phyloP scores from a whole-genome alignment of 2,329 filamentous ascomycete species.

The Pseudocercospora vitis region DNA sequence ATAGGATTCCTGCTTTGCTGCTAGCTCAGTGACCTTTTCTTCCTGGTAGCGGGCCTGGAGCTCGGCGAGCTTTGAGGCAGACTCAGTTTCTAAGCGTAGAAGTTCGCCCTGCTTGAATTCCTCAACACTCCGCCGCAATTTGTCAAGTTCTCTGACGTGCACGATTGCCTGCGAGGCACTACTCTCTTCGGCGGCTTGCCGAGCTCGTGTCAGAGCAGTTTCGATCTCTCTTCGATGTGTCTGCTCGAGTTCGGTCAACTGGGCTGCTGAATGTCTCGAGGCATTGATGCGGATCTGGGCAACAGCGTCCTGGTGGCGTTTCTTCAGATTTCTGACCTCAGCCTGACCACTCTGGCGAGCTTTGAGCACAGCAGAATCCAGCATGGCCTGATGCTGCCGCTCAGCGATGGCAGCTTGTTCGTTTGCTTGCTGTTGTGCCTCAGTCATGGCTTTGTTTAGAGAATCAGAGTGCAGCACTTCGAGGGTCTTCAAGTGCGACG shows the following conservation, averaged over 20 bases:
- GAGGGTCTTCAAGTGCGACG: slow-evolving; percentile 15
- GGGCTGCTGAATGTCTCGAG: slow-evolving; percentile 24
- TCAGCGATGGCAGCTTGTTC: slow-evolving; percentile 18
- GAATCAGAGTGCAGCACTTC: slow-evolving; percentile 20
- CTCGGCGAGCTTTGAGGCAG: slow-evolving; percentile 18
- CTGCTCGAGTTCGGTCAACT: slow-evolving; percentile 25
- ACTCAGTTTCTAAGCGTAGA: slow-evolving; percentile 17
- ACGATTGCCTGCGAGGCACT: slow-evolving; percentile 14
- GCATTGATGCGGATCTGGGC: slow-evolving; percentile 25
- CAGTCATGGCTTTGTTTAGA: slow-evolving; percentile 15
- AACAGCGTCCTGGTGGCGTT: slow-evolving; percentile 31
- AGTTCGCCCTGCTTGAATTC: slow-evolving; percentile 22
- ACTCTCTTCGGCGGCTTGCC: slow-evolving; percentile 13
- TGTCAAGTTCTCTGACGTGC: slow-evolving; percentile 14
- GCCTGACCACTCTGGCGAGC: slow-evolving; percentile 24
- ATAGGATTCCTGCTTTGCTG: slow-evolving; percentile 18
- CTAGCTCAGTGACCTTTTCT: slow-evolving; percentile 12
- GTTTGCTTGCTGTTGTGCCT: slow-evolving; percentile 23
- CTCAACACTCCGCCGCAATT: slow-evolving; percentile 8
- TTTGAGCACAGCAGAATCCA: slow-evolving; percentile 26
- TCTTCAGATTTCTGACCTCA: slow-evolving; percentile 28
- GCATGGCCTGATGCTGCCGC: slow-evolving; percentile 23
- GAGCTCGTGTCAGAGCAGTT: slow-evolving; percentile 16
- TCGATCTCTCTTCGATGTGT: slow-evolving; percentile 26
- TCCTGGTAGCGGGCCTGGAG: slow-evolving; percentile 21